A percentile compares a stretch with the other conserved stretches of the same genome.
These are phyloP conservation scores for Lithospermum erythrorhizon DNA, from an alignment of 257 asterid genomes.

Conservation along the genomic window DNA sequence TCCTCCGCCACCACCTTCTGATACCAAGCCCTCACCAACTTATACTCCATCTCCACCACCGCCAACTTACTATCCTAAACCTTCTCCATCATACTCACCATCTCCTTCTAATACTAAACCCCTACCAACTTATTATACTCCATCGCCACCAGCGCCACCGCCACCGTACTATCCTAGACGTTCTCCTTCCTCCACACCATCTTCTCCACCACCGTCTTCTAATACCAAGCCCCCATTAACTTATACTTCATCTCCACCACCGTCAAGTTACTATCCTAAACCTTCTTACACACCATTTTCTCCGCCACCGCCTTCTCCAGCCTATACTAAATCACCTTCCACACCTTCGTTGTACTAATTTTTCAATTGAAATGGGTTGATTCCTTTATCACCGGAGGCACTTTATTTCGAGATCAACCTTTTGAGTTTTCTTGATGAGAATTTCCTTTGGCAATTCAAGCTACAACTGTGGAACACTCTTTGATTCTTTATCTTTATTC, in stretches of 20 bases:
- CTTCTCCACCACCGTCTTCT: neutral
- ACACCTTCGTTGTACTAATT: neutral
- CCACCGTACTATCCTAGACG: neutral
- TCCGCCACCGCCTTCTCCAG: neutral
- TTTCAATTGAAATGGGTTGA: no score
- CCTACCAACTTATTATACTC: neutral
- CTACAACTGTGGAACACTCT: no score
- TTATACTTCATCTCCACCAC: neutral
- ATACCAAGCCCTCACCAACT: neutral
- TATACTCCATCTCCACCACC: neutral
- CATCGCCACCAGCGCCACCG: neutral
- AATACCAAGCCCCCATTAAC: neutral
- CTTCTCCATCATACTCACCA: neutral
- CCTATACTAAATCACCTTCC: neutral
- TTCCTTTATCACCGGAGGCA: no score
- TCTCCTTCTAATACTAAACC: neutral
- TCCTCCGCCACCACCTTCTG: neutral
- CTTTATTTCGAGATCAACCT: no score
- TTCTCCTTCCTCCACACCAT: neutral
- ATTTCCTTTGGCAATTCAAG: no score
- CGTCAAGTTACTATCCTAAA: neutral
- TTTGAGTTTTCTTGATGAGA: no score
- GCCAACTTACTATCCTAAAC: neutral
- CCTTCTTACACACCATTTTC: neutral
- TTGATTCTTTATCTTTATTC: no score